Percentiles rank a stretch among this genome's conserved stretches.
Conservation (phyloP, 371 early-diverging fungal species). For the Syncephalastrum contaminatum region DNA sequence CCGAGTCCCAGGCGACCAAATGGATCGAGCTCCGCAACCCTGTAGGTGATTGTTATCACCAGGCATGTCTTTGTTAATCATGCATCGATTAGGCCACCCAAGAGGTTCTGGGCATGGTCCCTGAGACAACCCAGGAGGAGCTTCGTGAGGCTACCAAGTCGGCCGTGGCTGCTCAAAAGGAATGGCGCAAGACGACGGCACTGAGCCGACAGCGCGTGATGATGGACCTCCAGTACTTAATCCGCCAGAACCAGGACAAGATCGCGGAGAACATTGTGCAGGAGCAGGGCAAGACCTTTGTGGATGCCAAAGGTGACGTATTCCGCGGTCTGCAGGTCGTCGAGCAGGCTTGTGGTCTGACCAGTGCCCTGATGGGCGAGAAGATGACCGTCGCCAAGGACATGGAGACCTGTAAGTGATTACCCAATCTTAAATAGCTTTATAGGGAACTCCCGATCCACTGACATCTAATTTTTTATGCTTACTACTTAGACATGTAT, state of each 20-base stretch:
- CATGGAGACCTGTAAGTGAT: constrained; percentile 86
- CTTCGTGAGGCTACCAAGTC: constrained; percentile 77
- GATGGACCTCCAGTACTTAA: constrained; percentile 88
- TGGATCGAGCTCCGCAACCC: constrained; percentile 94
- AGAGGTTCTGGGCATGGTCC: constrained; percentile 87
- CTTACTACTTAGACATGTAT: constrained; percentile 60
- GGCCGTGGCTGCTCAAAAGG: constrained; percentile 80
- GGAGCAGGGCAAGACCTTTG: constrained; percentile 96
- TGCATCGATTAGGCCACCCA: constrained; percentile 78
- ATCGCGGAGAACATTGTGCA: constrained; percentile 85
- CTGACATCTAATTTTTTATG: constrained; percentile 10
- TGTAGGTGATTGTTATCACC: constrained; percentile 42
- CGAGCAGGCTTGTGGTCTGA: constrained; percentile 83
- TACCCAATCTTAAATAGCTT: constrained; percentile 7
- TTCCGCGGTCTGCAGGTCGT: constrained; percentile 91
- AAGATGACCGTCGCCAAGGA: constrained; percentile 84
- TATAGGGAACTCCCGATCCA: not conserved
- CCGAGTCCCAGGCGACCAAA: constrained; percentile 82
- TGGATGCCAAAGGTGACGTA: constrained; percentile 92
- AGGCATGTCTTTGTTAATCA: not conserved
- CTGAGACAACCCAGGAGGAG: constrained; percentile 87
- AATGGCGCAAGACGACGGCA: constrained; percentile 87
- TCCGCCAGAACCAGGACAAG: constrained; percentile 80
- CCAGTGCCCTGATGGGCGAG: constrained; percentile 83
- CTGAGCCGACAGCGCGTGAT: constrained; percentile 87